Percentiles rank a stretch among this genome's conserved stretches.
phyloP scores from a whole-genome alignment of 2,329 filamentous ascomycete species.

The Berkeleyomyces basicola region DNA sequence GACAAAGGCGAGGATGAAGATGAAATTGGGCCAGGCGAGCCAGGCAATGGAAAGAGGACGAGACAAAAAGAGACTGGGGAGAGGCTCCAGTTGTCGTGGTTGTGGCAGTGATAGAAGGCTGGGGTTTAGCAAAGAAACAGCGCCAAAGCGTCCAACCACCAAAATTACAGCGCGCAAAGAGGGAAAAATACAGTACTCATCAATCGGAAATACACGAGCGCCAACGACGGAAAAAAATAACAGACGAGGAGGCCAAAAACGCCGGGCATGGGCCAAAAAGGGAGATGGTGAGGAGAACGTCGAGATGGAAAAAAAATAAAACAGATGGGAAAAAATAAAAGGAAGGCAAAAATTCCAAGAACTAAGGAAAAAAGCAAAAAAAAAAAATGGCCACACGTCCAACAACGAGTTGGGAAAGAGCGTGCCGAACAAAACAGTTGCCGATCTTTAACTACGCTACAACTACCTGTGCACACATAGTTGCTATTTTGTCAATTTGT shows the following conservation, averaged over 20 bases:
- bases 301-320: background rate
- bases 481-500: no score
- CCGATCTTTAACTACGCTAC: background rate
- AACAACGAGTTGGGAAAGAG: background rate
- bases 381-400: background rate
- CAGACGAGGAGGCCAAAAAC: background rate
- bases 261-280: background rate
- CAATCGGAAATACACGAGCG: background rate
- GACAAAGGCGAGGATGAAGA: background rate
- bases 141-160: conserved; percentile 8
- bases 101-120: conserved; percentile 9
- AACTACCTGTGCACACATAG: background rate
- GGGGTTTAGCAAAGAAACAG: conserved; percentile 1
- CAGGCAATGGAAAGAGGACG: background rate
- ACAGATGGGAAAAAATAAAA: background rate
- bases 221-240: background rate
- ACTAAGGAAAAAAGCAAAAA: background rate
- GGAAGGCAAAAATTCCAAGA: background rate
- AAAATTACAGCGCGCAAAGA: background rate
- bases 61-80: background rate
- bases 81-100: conserved; percentile 2
- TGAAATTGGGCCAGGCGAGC: background rate
- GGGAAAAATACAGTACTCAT: background rate
- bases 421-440: background rate
- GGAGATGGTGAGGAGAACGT: background rate